These are phyloP conservation scores for Fusarium buharicum DNA, from an alignment of 2,329 filamentous ascomycete species.

Conservation along the genomic window DNA sequence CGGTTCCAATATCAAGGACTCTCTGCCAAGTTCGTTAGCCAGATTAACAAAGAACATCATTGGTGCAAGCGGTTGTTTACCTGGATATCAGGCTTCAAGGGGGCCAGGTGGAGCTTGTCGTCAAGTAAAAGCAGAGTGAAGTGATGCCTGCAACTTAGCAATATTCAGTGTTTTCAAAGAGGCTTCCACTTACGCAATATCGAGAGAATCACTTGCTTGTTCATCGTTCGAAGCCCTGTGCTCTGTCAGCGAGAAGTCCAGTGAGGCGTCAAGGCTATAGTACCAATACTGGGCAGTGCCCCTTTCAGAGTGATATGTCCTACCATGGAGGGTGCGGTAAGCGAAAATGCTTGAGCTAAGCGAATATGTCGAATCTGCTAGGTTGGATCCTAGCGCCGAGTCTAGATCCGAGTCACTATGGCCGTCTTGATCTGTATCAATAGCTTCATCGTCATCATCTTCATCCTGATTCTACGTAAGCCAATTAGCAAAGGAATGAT, in stretches of 20 bases:
- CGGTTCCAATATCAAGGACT: slow-evolving; percentile 14
- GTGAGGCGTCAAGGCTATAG: rapidly evolving
- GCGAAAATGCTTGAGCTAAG: slow-evolving; percentile 13
- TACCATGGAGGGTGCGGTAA: slow-evolving; percentile 11
- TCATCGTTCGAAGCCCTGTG: slow-evolving; percentile 8
- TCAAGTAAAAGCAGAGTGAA: slow-evolving; percentile 6
- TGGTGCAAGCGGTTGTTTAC: background rate
- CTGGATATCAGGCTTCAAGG: slow-evolving; percentile 1
- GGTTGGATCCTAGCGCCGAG: slow-evolving; percentile 14
- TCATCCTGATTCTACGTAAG: background rate
- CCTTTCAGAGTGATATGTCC: slow-evolving; percentile 18
- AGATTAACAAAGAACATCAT: too few species aligned
- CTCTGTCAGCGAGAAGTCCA: rapidly evolving
- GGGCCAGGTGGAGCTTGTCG: slow-evolving; percentile 9
- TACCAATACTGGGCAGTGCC: slow-evolving; percentile 15
- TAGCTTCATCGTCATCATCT: background rate
- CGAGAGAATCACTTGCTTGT: slow-evolving; percentile 12
- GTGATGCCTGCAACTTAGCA: slow-evolving; percentile 2
- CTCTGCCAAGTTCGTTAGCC: background rate
- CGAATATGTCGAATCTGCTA: slow-evolving; percentile 11
- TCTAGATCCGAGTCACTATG: slow-evolving; percentile 4
- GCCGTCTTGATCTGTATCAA: background rate
- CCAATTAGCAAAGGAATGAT: background rate
- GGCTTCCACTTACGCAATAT: slow-evolving; percentile 5
- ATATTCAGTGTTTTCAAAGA: rapidly evolving